A percentile compares a stretch with the other conserved stretches of the same genome.
Conservation (phyloP, 2,329 filamentous ascomycete species). For the Cadophora sp. region DNA sequence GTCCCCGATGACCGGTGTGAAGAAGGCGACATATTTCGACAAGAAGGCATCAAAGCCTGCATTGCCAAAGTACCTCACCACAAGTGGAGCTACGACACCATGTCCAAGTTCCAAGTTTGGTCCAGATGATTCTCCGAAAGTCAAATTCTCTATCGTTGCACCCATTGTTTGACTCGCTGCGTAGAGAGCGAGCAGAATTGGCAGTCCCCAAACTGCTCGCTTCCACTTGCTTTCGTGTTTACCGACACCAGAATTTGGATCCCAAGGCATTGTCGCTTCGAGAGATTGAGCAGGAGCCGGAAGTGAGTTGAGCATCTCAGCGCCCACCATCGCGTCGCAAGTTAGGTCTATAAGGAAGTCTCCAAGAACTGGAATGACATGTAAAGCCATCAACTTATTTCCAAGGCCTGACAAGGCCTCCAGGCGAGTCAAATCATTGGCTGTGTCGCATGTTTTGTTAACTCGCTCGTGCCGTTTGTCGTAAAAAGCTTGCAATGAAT, state of each 20-base stretch:
- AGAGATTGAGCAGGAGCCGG: slow-evolving; percentile 38
- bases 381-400: slow-evolving; percentile 31
- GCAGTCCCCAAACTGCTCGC: slow-evolving; percentile 37
- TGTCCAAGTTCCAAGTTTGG: neutral
- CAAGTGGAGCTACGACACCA: neutral
- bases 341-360: slow-evolving; percentile 35
- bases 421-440: slow-evolving; percentile 37
- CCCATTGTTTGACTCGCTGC: slow-evolving; percentile 32
- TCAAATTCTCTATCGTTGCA: slow-evolving; percentile 3
- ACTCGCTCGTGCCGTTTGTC: slow-evolving; percentile 33
- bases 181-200: slow-evolving; percentile 31
- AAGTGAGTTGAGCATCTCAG: slow-evolving; percentile 42
- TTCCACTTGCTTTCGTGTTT: slow-evolving; percentile 39
- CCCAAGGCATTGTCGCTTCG: slow-evolving; percentile 42
- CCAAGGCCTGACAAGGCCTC: slow-evolving; percentile 31
- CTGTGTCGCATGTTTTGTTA: slow-evolving; percentile 30
- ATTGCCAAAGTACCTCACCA: slow-evolving; percentile 29
- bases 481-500: slow-evolving; percentile 27
- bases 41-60: slow-evolving; percentile 33
- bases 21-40: slow-evolving; percentile 33
- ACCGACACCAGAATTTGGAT: slow-evolving; percentile 40
- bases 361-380: slow-evolving; percentile 32
- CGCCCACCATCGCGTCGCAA: slow-evolving; percentile 34
- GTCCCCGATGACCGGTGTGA: slow-evolving; percentile 33
- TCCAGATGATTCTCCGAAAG: neutral